Conservation (phyloP, 1,284 basidiomycete genomes). For the Sporisorium reilianum region DNA sequence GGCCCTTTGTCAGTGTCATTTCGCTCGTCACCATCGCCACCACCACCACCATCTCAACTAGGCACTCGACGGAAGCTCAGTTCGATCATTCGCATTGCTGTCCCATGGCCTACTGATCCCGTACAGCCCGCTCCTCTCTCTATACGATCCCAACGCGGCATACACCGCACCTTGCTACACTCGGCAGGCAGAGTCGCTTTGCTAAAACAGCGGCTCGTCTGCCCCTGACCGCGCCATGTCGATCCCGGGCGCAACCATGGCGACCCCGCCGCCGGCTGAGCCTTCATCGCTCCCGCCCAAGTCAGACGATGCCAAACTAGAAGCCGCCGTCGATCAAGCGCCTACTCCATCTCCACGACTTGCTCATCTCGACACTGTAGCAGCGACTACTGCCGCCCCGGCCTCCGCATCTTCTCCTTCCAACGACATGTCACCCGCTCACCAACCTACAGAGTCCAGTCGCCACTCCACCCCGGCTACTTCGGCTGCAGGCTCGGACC, state of each 20-base stretch:
- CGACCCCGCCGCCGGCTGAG: conserved; percentile 2
- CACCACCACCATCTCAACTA: conserved; percentile 2
- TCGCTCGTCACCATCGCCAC: conserved; percentile 13
- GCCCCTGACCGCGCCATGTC: conserved; percentile 15
- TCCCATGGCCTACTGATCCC: neutral
- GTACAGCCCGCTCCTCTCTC: neutral
- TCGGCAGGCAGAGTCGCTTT: neutral
- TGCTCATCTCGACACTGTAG: conserved; percentile 15
- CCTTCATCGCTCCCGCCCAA: conserved; percentile 2
- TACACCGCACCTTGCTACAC: neutral
- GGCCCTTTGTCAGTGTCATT: neutral
- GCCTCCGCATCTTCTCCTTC: conserved; percentile 31
- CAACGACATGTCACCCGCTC: conserved; percentile 32
- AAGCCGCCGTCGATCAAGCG: neutral
- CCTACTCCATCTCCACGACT: conserved; percentile 17
- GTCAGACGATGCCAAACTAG: neutral
- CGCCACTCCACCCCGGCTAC: conserved; percentile 51
- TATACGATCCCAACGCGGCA: neutral
- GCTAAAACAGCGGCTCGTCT: neutral
- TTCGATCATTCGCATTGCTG: neutral
- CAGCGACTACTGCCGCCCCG: neutral
- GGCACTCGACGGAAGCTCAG: neutral
- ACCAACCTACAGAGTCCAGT: conserved; percentile 36
- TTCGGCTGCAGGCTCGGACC: conserved; percentile 40
- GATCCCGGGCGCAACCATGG: conserved; percentile 11